phyloP scores from a whole-genome alignment of 805 yeast genomes.

The Scheffersomyces amazonensis region DNA sequence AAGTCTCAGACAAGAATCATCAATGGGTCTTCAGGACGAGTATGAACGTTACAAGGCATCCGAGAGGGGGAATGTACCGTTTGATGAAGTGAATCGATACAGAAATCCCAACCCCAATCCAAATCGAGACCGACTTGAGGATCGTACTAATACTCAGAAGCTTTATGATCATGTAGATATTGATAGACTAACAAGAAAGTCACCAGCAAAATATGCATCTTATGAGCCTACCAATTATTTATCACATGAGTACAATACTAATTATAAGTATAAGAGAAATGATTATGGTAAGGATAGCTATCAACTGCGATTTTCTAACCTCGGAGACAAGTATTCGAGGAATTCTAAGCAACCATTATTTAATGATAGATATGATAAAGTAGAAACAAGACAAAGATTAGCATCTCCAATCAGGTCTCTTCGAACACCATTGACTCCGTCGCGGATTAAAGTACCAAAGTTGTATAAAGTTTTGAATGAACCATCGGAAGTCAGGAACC shows the following conservation, averaged over 20 bases:
- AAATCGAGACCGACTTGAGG: too few species aligned
- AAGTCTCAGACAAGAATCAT: not conserved
- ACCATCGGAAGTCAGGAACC: not conserved
- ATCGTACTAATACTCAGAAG: not conserved
- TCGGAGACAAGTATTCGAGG: too few species aligned
- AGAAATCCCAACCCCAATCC: too few species aligned
- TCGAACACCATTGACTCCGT: conserved; percentile 4
- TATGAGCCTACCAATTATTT: not conserved
- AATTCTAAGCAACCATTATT: too few species aligned
- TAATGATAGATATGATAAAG: too few species aligned
- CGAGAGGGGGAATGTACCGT: not conserved
- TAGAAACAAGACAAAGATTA: not conserved
- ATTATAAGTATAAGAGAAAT: too few species aligned
- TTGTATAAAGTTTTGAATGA: conserved; percentile 10
- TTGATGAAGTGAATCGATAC: not conserved
- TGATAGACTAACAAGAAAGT: not conserved
- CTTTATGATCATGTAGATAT: not conserved
- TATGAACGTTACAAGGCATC: not conserved
- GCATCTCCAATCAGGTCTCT: not conserved
- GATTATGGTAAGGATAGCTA: too few species aligned
- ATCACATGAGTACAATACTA: not conserved
- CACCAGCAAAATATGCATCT: not conserved
- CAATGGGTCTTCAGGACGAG: not conserved
- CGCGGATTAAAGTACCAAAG: conserved; percentile 6
- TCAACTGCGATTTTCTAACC: too few species aligned